phyloP scores from a whole-genome alignment of 768 basidiomycete genomes.

The Pulveroboletus sp. region DNA sequence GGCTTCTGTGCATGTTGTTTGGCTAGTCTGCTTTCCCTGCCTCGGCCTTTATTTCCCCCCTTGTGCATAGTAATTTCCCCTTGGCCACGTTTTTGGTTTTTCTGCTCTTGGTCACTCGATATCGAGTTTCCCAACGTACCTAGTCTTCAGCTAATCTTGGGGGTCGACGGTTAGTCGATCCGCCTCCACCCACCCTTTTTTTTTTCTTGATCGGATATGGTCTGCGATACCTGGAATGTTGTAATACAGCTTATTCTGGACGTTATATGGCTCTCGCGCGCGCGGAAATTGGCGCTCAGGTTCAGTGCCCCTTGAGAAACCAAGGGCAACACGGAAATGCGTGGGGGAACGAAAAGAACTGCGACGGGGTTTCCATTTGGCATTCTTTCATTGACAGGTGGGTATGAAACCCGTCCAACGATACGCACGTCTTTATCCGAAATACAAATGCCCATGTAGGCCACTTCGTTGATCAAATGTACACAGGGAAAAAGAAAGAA shows the following conservation, averaged over 20 bases:
- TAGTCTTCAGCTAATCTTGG: slow-evolving; percentile 25
- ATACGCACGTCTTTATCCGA: background rate
- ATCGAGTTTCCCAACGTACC: slow-evolving; percentile 21
- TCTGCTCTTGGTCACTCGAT: slow-evolving; percentile 10
- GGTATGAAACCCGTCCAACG: no score
- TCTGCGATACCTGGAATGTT: slow-evolving; percentile 37
- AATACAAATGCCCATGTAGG: slow-evolving; percentile 16
- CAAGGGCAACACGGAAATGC: background rate
- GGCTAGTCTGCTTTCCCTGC: slow-evolving; percentile 7
- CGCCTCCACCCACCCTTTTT: slow-evolving; percentile 2
- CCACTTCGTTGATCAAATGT: background rate
- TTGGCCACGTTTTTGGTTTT: background rate
- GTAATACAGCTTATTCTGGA: slow-evolving; percentile 35
- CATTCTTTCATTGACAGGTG: no score
- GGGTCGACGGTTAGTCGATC: slow-evolving; percentile 16
- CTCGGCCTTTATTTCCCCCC: slow-evolving; percentile 2
- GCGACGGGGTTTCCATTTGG: slow-evolving; percentile 18
- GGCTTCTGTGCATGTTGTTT: slow-evolving; percentile 21
- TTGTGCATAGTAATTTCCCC: slow-evolving; percentile 24
- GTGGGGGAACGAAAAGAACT: slow-evolving; percentile 4
- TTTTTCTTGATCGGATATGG: slow-evolving; percentile 30
- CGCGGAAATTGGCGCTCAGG: background rate
- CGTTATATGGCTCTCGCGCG: background rate
- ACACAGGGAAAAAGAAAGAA: background rate
- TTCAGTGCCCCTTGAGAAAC: background rate